Percentiles rank a stretch among this genome's conserved stretches.
Conservation (phyloP, 805 yeast species). For the Metschnikowia similis region DNA sequence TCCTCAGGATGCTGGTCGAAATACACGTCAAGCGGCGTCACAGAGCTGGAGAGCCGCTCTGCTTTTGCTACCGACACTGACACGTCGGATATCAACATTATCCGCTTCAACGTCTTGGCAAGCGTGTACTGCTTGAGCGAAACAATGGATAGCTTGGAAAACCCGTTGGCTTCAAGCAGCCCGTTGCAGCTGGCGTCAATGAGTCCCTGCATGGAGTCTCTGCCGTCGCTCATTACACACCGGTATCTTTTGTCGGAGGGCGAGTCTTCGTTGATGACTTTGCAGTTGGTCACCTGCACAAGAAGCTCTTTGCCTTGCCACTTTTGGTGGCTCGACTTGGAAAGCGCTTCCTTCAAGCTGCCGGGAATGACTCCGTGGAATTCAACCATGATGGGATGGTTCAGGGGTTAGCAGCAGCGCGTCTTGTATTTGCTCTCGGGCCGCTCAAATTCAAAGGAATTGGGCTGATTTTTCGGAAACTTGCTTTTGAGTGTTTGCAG, state of each 20-base stretch:
- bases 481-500: neutral
- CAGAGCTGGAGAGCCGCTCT: slow-evolving; percentile 30
- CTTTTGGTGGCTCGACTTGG: slow-evolving; percentile 17
- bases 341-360: slow-evolving; percentile 23
- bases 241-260: slow-evolving; percentile 26
- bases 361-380: slow-evolving; percentile 22
- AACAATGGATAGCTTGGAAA: slow-evolving; percentile 43
- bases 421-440: neutral
- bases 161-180: slow-evolving; percentile 38
- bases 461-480: neutral
- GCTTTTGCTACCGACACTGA: slow-evolving; percentile 39
- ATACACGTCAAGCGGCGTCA: slow-evolving; percentile 52
- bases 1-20: slow-evolving; percentile 57
- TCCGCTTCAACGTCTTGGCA: slow-evolving; percentile 47
- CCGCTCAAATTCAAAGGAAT: neutral
- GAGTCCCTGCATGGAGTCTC: slow-evolving; percentile 33
- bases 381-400: slow-evolving; percentile 11
- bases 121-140: slow-evolving; percentile 38
- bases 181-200: slow-evolving; percentile 40
- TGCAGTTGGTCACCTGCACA: slow-evolving; percentile 33
- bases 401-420: neutral
- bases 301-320: slow-evolving; percentile 28
- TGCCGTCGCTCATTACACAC: slow-evolving; percentile 38
- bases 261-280: slow-evolving; percentile 24
- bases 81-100: slow-evolving; percentile 44